Evolutionary conservation across 2,329 filamentous ascomycete genomes (phyloP).

Genomic region (Aspergillus sp.): DNA sequence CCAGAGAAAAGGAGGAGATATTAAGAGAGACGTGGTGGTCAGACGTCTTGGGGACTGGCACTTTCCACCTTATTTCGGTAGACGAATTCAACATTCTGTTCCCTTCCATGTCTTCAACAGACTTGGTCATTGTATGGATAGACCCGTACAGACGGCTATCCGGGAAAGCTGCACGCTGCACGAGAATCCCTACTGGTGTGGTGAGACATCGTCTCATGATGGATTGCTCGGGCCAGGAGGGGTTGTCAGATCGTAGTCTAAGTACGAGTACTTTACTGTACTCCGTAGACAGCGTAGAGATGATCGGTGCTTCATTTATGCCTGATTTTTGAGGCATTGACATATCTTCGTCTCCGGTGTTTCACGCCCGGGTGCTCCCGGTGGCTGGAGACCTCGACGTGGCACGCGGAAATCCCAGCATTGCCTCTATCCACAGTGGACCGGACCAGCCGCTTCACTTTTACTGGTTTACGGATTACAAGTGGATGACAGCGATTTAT

Average conservation of each 20-base stretch:
- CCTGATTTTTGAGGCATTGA: too few relatives aligned
- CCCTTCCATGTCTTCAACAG: neutral
- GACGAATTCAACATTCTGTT: neutral
- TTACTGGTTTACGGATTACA: neutral
- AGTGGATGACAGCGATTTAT: neutral
- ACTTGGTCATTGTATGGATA: neutral
- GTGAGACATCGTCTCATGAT: neutral
- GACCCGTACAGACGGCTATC: neutral
- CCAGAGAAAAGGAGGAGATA: too few relatives aligned
- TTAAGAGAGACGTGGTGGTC: too few relatives aligned
- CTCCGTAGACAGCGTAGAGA: too few relatives aligned
- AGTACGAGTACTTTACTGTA: too few relatives aligned
- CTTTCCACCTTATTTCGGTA: neutral
- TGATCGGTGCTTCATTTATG: too few relatives aligned
- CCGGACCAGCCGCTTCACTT: constrained; percentile 18
- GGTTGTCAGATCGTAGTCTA: neutral
- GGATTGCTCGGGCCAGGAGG: neutral
- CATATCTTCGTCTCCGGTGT: too few relatives aligned
- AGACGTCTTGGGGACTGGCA: neutral
- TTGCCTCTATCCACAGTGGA: neutral
- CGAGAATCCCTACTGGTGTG: neutral
- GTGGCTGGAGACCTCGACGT: constrained; percentile 13
- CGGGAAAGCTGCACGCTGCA: neutral
- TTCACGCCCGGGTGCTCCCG: neutral
- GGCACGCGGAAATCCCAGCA: constrained; percentile 14